Conservation (phyloP, 495 filamentous ascomycete genomes). For the Podospora conica region DNA sequence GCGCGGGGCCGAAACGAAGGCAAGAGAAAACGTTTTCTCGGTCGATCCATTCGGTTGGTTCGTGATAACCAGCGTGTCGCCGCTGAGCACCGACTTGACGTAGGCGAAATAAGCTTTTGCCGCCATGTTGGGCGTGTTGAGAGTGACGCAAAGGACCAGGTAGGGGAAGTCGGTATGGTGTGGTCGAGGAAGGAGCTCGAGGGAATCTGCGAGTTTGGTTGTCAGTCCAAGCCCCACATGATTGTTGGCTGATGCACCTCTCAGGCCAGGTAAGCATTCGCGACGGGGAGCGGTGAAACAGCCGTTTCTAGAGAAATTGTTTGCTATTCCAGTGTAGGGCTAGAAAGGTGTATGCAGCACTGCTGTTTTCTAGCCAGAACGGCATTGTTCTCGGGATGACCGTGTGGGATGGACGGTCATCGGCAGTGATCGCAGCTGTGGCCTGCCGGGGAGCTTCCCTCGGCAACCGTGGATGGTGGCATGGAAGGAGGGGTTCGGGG, state of each 20-base stretch:
- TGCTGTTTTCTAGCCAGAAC: neutral
- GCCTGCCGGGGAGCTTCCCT: neutral
- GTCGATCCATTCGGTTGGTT: slow-evolving; percentile 64
- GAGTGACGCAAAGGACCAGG: neutral
- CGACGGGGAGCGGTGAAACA: neutral
- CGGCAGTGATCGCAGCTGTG: neutral
- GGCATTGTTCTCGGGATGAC: too few relatives aligned
- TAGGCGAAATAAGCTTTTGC: slow-evolving; percentile 48
- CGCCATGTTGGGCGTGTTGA: slow-evolving; percentile 8
- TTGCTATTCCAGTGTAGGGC: neutral
- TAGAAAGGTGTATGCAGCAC: neutral
- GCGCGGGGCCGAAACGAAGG: slow-evolving; percentile 83
- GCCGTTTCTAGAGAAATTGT: neutral
- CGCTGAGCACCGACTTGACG: slow-evolving; percentile 89
- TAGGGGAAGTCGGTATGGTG: neutral
- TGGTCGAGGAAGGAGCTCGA: neutral
- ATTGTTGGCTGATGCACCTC: neutral
- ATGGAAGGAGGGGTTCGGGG: neutral
- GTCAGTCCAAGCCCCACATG: neutral
- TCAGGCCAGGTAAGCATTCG: neutral
- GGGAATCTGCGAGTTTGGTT: neutral
- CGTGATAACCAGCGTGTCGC: slow-evolving; percentile 80
- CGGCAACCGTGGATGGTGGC: neutral
- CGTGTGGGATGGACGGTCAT: too few relatives aligned
- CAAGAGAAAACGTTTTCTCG: slow-evolving; percentile 81